phyloP scores from a whole-genome alignment of 306 rosid species.

The Casuarina equisetifolia region DNA sequence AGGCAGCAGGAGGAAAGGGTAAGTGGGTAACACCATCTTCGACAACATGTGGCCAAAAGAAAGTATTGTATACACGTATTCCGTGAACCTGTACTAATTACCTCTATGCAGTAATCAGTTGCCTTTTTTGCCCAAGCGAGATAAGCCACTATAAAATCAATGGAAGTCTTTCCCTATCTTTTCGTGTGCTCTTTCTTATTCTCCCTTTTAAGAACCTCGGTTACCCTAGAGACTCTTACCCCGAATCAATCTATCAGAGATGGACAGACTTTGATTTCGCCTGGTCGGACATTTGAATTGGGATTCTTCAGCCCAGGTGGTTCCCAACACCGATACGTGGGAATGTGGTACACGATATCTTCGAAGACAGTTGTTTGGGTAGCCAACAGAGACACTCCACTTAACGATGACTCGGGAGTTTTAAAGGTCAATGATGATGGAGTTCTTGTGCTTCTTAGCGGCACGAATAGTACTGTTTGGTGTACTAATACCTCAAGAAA shows the following conservation, averaged over 20 bases:
- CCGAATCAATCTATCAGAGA: constrained; percentile 33
- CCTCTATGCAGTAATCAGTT: too few species aligned
- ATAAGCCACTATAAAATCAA: neutral
- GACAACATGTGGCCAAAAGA: too few species aligned
- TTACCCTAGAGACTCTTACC: constrained; percentile 33
- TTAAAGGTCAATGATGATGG: neutral
- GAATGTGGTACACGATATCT: neutral
- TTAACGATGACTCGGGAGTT: neutral
- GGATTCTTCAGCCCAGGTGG: neutral
- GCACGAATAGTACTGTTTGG: neutral
- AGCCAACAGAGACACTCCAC: neutral
- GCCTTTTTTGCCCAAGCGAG: too few species aligned
- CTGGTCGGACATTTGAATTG: neutral
- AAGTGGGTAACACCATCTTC: too few species aligned
- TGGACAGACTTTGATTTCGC: constrained; percentile 1
- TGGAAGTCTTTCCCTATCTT: neutral
- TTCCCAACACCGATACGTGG: neutral
- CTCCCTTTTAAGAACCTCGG: constrained; percentile 4
- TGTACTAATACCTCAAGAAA: neutral
- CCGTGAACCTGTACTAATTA: too few species aligned
- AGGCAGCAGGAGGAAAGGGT: too few species aligned
- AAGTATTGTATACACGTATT: too few species aligned
- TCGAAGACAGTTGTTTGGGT: neutral
- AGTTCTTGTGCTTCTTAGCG: neutral
- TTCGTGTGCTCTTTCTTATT: neutral